Evolutionary conservation across 176 grass and related monocot genomes (phyloP), one percentile per base, ranked within the genome.

Genomic region (Oropetium thomaeum): DNA sequence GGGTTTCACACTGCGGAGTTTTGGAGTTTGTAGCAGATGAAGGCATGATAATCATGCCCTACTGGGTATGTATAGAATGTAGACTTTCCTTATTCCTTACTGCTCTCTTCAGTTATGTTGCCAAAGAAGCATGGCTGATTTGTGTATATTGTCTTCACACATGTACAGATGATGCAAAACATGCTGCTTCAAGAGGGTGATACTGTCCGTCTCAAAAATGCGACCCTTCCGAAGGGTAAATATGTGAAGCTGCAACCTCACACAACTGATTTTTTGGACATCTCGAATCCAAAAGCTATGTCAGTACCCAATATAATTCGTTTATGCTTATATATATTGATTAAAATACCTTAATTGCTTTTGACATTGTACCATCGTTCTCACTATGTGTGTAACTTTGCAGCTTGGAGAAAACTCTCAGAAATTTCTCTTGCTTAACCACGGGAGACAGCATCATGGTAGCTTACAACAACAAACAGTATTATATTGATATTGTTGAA

Each of bases 111-210:
- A 38, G 43, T 65, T 75, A 26, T 72, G 73, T 88, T 26, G 16
- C 67, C 57, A 72, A 54, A 74, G 44, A 86, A 76, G 20, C 30
- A 2, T 22, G 23, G 33, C 47, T 30, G 7, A 71, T 29, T 31
- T 70, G 10, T 78, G 25, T 25, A 17, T 45, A 63, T 25, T 30
- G 60, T 79, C n/a, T 58, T 63, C 11, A 74, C 32, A 58, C 77
- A 44, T 59, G 26, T 77, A 14, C 79, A 99, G 96, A 92, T 95
- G 96, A 99, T 99, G 91, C 89, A 95, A 90, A 99, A 99, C 90
- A 90, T 99, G 89, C 89, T 99, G 80, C 87, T 99, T 74, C 52
- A 89, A 92, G 96, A 92, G 65, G 91, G 96, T 81, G 89, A 92
- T 15, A 64, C 37, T 65, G 81, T 98, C 13, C 81, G 22, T 80